Percentiles rank a stretch among this genome's conserved stretches.
These are phyloP conservation scores for Russula brevipes DNA, from an alignment of 768 basidiomycete species.

Conservation along the genomic window DNA sequence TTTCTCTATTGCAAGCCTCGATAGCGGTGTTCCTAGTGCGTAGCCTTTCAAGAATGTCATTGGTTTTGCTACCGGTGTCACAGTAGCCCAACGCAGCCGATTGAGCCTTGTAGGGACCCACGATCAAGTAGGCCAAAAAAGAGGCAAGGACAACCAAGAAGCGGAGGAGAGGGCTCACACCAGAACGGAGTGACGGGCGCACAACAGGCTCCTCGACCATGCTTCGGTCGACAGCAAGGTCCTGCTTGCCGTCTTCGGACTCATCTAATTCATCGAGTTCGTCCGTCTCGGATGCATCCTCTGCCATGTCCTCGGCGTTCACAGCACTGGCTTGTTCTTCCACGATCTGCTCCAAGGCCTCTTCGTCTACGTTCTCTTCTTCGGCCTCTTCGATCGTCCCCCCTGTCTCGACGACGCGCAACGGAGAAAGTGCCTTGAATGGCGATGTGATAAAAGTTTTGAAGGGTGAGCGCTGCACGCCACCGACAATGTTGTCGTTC, in stretches of 20 bases:
- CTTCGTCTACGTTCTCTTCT: constrained; percentile 24
- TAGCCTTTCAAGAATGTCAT: constrained; percentile 46
- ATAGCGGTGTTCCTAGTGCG: constrained; percentile 43
- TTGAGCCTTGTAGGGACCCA: constrained; percentile 52
- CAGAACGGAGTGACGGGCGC: constrained; percentile 1
- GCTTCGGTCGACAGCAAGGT: constrained; percentile 35
- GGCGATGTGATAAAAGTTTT: constrained; percentile 9
- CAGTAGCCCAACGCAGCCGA: constrained; percentile 76
- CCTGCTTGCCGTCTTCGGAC: constrained; percentile 19
- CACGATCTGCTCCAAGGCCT: constrained; percentile 2
- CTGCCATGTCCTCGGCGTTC: constrained; percentile 6
- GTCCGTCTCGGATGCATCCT: constrained; percentile 7
- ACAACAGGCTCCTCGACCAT: constrained; percentile 36
- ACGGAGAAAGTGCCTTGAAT: constrained; percentile 13
- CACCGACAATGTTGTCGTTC: constrained; percentile 19
- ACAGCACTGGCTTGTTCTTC: constrained; percentile 19
- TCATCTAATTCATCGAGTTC: constrained; percentile 25
- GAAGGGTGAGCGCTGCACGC: constrained; percentile 20
- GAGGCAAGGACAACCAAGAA: constrained; percentile 37
- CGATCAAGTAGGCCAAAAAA: constrained; percentile 30
- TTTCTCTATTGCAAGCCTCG: constrained; percentile 52
- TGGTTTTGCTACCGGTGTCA: constrained; percentile 57
- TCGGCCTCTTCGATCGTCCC: constrained; percentile 26
- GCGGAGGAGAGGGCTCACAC: constrained; percentile 36
- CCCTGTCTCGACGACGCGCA: constrained; percentile 8